Percentiles rank a stretch among this genome's conserved stretches.
phyloP scores from a whole-genome alignment of 371 early-diverging fungal species.

The Apophysomyces elegans region DNA sequence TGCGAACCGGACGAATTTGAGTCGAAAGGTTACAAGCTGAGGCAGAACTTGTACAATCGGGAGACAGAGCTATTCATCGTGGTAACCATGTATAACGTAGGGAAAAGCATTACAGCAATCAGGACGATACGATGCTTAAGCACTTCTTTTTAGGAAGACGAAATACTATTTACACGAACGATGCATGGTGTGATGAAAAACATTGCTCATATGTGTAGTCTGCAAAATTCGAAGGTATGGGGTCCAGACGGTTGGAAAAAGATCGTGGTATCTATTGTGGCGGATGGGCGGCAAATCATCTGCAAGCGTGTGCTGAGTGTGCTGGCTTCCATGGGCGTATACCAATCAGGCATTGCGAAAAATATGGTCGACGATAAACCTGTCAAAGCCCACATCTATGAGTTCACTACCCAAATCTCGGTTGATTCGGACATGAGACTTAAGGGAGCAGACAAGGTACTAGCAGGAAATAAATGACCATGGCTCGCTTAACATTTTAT shows the following conservation, averaged over 20 bases:
- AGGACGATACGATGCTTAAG: neutral
- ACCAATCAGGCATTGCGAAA: slow-evolving; percentile 77
- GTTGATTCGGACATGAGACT: slow-evolving; percentile 55
- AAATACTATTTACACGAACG: slow-evolving; percentile 70
- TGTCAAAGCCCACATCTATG: slow-evolving; percentile 81
- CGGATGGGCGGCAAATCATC: slow-evolving; percentile 82
- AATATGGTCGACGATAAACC: slow-evolving; percentile 62
- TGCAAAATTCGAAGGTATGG: slow-evolving; percentile 65
- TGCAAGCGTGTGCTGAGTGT: slow-evolving; percentile 59
- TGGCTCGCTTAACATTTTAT: slow-evolving; percentile 14
- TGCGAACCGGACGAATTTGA: slow-evolving; percentile 87
- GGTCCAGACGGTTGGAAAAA: slow-evolving; percentile 84
- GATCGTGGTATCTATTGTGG: slow-evolving; percentile 82
- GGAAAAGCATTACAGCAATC: neutral
- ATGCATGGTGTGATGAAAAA: slow-evolving; percentile 83
- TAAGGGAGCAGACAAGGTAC: slow-evolving; percentile 53
- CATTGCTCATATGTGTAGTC: slow-evolving; percentile 73
- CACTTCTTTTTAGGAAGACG: slow-evolving; percentile 55
- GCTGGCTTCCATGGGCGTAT: slow-evolving; percentile 70
- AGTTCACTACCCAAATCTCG: slow-evolving; percentile 77
- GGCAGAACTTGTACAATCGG: slow-evolving; percentile 77
- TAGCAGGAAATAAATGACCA: neutral
- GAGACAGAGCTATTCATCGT: slow-evolving; percentile 90
- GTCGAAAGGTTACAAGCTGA: slow-evolving; percentile 72
- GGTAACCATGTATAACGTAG: slow-evolving; percentile 60